These are phyloP conservation scores for Globisporangium heterothallicum DNA, from an alignment of 352 stramenopile species.

Conservation along the genomic window DNA sequence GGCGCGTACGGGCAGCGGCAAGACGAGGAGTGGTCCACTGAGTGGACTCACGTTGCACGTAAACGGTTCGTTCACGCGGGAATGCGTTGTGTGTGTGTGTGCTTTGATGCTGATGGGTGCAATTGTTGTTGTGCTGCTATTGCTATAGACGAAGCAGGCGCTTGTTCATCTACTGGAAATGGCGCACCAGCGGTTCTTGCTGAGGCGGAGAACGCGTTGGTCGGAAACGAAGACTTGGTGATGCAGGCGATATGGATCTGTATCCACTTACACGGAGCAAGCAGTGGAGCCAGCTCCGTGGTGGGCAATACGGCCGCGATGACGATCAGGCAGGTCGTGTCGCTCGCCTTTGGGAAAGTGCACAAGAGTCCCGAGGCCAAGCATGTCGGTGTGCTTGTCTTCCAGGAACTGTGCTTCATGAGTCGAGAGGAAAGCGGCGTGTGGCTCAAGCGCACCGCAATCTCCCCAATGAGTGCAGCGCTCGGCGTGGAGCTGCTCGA, in stretches of 20 bases:
- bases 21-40: conserved; percentile 5
- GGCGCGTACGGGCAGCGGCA: conserved; percentile 1
- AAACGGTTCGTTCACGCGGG: conserved; percentile 11
- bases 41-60: conserved; percentile 17
- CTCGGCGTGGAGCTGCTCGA: conserved; percentile 79
- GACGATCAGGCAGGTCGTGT: conserved; percentile 86
- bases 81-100: not conserved
- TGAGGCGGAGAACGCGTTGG: conserved; percentile 35
- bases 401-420: conserved; percentile 85
- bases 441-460: conserved; percentile 76
- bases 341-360: conserved; percentile 81
- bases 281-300: conserved; percentile 68
- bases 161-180: not conserved
- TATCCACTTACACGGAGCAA: conserved; percentile 70
- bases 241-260: conserved; percentile 88
- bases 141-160: not conserved
- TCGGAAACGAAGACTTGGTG: conserved; percentile 80
- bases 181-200: not conserved
- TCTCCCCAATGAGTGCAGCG: conserved; percentile 71
- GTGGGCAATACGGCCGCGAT: conserved; percentile 84
- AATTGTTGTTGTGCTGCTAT: not conserved
- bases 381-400: conserved; percentile 76
- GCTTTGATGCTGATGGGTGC: not conserved
- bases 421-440: conserved; percentile 79
- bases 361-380: conserved; percentile 62